Base-by-base conservation (phyloP, 176 grass and related monocot species). In the Dendrocalamus sinicus region DNA sequence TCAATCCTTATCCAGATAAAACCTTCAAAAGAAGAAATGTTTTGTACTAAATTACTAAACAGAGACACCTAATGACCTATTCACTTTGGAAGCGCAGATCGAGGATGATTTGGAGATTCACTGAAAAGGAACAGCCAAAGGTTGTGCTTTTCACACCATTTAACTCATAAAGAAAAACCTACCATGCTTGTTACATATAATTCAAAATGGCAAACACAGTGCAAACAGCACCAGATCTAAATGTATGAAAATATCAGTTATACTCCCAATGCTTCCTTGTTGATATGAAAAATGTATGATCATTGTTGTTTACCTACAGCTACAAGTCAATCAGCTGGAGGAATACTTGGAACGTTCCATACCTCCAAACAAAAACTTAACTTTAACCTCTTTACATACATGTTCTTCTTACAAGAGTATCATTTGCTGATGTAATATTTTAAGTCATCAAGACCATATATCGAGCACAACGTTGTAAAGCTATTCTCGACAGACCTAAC, bases 31-130 rank as follows among this genome's bases (percentile, higher is more conserved):
- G 24, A 55, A 47, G 5, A 70, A 47, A 46, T 47, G 48, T 77
- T 37, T 68, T 35, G 11, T 24, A 43, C 8, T 58, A 9, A 55
- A 40, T 74, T 32, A n/a, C 9, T 61, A 54, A 44, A 73, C 64
- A 71, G 15, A 65, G 45, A 37, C 32, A 20, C 40, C 6, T 52
- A 35, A 37, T 83, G 55, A 17, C 14, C 58, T 13, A 52, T 52
- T 52, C 82, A 66, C 71, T 53, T 17, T 50, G 41, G 46, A 66
- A 75, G 46, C 30, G 26, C 9, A 52, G 46, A 66, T 75, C 10
- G 37, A 75, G 54, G 87, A 30, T 16, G 19, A 7, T 67, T 53
- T 39, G 48, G 66, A 81, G 47, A 81, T 81, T 74, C 58, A 45
- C 12, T 20, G 19, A 30, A 20, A 23, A 58, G n/a, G 39, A 75